Evolutionary conservation across 352 stramenopile genomes (phyloP).

Genomic region (Phytophthora citricola): DNA sequence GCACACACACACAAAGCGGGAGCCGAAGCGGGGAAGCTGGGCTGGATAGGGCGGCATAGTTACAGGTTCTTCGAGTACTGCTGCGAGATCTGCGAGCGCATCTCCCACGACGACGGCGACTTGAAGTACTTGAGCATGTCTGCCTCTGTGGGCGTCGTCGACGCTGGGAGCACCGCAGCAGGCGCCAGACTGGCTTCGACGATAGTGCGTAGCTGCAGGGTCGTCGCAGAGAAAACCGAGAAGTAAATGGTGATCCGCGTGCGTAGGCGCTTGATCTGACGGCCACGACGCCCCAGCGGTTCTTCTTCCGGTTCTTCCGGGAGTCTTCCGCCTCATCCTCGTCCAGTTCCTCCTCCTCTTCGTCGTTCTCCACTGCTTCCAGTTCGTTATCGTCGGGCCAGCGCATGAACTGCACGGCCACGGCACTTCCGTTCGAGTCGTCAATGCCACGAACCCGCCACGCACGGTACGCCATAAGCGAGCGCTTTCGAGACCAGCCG

Average conservation of each 20-base stretch:
- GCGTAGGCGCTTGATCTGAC: constrained; percentile 41
- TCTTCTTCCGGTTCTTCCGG: constrained; percentile 62
- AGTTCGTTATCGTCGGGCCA: constrained; percentile 55
- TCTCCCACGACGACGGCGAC: constrained; percentile 72
- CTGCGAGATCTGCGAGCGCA: constrained; percentile 66
- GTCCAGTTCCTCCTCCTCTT: constrained; percentile 52
- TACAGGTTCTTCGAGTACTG: constrained; percentile 63
- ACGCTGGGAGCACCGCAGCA: constrained; percentile 20
- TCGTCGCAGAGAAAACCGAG: constrained; percentile 51
- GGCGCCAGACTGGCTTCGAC: constrained; percentile 69
- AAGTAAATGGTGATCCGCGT: constrained; percentile 76
- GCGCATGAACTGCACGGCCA: constrained; percentile 71
- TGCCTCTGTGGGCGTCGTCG: constrained; percentile 46
- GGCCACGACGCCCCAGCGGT: constrained; percentile 33
- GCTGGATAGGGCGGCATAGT: constrained; percentile 26
- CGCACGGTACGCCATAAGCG: constrained; percentile 67
- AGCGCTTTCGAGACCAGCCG: constrained; percentile 49
- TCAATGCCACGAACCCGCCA: constrained; percentile 64
- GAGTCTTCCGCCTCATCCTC: constrained; percentile 45
- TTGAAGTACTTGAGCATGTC: constrained; percentile 82
- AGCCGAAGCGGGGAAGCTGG: constrained; percentile 15
- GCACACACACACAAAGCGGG: constrained; percentile 26
- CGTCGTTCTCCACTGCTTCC: constrained; percentile 42
- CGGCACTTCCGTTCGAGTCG: constrained; percentile 54
- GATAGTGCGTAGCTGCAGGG: constrained; percentile 65